Evolutionary conservation across 2,329 filamentous ascomycete genomes (phyloP).

Genomic region (Ceratocystiopsis sp.): DNA sequence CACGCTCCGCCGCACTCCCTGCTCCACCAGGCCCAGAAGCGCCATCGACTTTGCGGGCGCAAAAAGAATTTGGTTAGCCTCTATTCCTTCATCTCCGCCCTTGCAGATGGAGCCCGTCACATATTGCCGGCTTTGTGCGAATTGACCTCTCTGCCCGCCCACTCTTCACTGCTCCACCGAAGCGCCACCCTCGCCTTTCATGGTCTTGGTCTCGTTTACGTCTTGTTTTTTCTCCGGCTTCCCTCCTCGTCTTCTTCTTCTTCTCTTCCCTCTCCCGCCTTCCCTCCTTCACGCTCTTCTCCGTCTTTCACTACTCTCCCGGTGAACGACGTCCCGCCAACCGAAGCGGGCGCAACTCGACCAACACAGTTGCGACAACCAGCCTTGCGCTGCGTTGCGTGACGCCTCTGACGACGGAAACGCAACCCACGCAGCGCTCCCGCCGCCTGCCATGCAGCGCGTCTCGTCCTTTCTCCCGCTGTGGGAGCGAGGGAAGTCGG

Average conservation of each 20-base stretch:
- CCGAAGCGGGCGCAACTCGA: neutral
- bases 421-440: neutral
- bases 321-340: neutral
- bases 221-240: neutral
- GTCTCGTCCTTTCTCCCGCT: conserved; percentile 27
- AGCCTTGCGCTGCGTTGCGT: too few species aligned
- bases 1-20: too few species aligned
- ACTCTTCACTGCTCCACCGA: too few species aligned
- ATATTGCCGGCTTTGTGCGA: too few species aligned
- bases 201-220: neutral
- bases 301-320: neutral
- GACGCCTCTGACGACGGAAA: too few species aligned
- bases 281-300: neutral
- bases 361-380: too few species aligned
- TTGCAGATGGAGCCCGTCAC: neutral
- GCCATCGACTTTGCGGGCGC: too few species aligned
- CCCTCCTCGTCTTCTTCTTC: neutral
- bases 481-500: conserved; percentile 16
- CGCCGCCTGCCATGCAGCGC: conserved; percentile 22
- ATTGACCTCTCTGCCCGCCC: neutral
- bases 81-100: too few species aligned
- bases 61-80: too few species aligned
- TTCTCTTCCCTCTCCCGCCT: neutral
- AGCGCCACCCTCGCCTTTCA: too few species aligned
- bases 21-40: too few species aligned